Conservation (phyloP, 1,284 basidiomycete genomes). For the Tilletiopsis washingtonensis region DNA sequence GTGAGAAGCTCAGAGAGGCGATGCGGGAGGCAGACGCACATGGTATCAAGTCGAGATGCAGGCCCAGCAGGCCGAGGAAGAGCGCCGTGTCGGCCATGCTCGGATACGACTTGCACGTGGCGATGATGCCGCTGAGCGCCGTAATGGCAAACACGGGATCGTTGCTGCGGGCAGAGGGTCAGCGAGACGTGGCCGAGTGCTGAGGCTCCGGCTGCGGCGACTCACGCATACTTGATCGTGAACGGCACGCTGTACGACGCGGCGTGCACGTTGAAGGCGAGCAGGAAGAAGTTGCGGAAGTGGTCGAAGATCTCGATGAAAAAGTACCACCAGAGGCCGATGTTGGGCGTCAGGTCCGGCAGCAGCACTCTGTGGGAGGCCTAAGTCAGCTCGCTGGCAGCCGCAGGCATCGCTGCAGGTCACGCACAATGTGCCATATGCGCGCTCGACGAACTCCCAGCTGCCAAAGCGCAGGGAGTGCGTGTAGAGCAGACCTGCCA, state of each 20-base stretch:
- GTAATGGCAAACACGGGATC: conserved; percentile 76
- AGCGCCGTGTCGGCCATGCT: conserved; percentile 78
- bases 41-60: conserved; percentile 76
- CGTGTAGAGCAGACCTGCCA: conserved; percentile 9
- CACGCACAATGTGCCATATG: conserved; percentile 75
- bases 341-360: conserved; percentile 68
- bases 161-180: conserved; percentile 53
- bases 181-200: conserved; percentile 29
- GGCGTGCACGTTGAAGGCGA: conserved; percentile 86
- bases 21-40: conserved; percentile 56
- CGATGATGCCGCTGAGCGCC: conserved; percentile 67
- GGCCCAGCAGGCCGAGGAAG: conserved; percentile 67
- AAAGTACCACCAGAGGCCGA: conserved; percentile 98
- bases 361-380: conserved; percentile 12
- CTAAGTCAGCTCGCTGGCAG: not conserved
- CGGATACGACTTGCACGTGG: conserved; percentile 85
- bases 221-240: conserved; percentile 73
- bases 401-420: not conserved
- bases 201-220: not conserved
- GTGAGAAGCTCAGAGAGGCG: too few species aligned
- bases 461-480: conserved; percentile 51
- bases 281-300: conserved; percentile 87
- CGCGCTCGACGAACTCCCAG: conserved; percentile 61
- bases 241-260: conserved; percentile 75
- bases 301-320: conserved; percentile 99